Evolutionary conservation across 106 monocot species (phyloP), one percentile per base, ranked within the genome.

Genomic region (Dendrobium nobile): DNA sequence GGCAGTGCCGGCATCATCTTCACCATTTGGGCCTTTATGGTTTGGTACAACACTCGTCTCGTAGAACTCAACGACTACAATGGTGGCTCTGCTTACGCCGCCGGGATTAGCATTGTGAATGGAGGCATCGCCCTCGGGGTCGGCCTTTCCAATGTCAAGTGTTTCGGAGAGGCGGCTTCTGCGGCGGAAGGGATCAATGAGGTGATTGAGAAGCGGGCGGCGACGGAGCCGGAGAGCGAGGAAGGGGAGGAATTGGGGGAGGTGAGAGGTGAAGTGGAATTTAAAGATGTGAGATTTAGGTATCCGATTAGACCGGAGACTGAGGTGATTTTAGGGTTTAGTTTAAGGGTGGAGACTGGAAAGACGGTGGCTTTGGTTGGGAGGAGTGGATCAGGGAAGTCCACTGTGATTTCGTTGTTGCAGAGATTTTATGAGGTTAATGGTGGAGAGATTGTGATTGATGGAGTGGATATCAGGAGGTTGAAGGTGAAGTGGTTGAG

Each of bases 361-460:
- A 80, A 43, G 82, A 90, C 82, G 33, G 78, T 87, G 64, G 89
- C 89, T 7, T 82, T 90, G 33, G 89, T 90, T 15, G 89, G 89
- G 3, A 82, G 80, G 4, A 90, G 89, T 31, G 87, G 89, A 9
- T 89, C 87, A 0, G 89, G 89, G 13, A 89, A 87, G 41, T 86
- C 86, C 3, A 86, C 84, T 24, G 77, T 77, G 68, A 82, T 89
- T n/a, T 79, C 85, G 27, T 37, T 89, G 82, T 77, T 89, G 44
- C 67, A 89, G 77, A 84, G 87, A 42, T 87, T 89, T 65, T 87
- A 89, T 72, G 82, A 89, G 44, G 65, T 31, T 5, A 1, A 6
- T 4, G 41, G 67, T 11, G 79, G 67, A 20, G 72, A 51, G 80
- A 73, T 80, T 33, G n/a, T 80, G 31, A 15, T 80, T 13, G 80